Evolutionary conservation across 2,329 filamentous ascomycete species (phyloP).

Genomic region (Phaeoacremonium minimum): DNA sequence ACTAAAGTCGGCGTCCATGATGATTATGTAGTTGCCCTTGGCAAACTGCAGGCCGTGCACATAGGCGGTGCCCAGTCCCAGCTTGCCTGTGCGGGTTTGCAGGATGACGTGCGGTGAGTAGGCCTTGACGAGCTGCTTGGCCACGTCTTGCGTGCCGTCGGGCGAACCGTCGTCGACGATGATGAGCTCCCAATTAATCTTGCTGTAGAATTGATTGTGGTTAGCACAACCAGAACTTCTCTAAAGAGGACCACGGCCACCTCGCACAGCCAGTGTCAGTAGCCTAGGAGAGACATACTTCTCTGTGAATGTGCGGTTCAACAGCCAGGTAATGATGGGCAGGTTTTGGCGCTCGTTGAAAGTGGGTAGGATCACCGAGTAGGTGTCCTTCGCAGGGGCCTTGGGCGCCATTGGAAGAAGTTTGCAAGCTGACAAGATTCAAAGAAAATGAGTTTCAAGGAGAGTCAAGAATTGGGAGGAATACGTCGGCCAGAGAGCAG

Average conservation of each 20-base stretch:
- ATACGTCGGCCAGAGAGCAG: too few species aligned
- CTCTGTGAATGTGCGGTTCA: slow-evolving; percentile 87
- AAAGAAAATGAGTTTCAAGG: slow-evolving; percentile 4
- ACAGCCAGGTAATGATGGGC: slow-evolving; percentile 90
- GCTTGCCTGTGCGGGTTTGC: slow-evolving; percentile 86
- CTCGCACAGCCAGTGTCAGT: too few species aligned
- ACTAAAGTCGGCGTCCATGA: slow-evolving; percentile 99
- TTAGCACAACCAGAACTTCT: too few species aligned
- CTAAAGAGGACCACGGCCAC: too few species aligned
- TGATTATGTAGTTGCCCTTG: slow-evolving; percentile 93
- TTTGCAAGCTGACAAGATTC: slow-evolving; percentile 3
- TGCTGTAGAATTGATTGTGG: slow-evolving; percentile 49
- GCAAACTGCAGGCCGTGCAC: slow-evolving; percentile 89
- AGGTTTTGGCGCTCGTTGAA: slow-evolving; percentile 98
- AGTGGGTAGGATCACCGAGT: slow-evolving; percentile 94
- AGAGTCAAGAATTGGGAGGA: slow-evolving; percentile 9
- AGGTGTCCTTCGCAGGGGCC: slow-evolving; percentile 60
- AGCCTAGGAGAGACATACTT: too few species aligned
- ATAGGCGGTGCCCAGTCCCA: slow-evolving; percentile 95
- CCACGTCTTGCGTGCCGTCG: slow-evolving; percentile 89
- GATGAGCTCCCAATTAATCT: slow-evolving; percentile 94
- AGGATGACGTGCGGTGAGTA: slow-evolving; percentile 79
- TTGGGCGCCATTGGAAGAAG: slow-evolving; percentile 39
- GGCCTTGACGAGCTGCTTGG: slow-evolving; percentile 81
- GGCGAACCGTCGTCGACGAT: slow-evolving; percentile 98